phyloP scores from a whole-genome alignment of 768 basidiomycete genomes.

The Boletus tylopilopsis region DNA sequence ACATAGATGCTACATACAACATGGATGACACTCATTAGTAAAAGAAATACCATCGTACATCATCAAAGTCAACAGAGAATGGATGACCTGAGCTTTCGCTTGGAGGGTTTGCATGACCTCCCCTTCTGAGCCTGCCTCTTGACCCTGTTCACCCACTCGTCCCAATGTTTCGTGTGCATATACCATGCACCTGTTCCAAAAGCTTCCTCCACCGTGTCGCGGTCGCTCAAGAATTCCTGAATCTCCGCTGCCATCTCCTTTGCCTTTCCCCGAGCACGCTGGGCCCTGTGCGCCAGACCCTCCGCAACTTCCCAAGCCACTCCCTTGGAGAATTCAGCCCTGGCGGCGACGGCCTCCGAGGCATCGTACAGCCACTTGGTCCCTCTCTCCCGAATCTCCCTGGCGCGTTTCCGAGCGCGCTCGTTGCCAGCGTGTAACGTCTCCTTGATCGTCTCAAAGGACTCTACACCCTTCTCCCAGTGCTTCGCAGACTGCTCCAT shows the following conservation, averaged over 20 bases:
- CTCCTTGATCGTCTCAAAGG: constrained; percentile 37
- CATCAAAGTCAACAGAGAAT: constrained; percentile 18
- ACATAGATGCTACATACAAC: constrained; percentile 23
- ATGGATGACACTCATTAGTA: not conserved
- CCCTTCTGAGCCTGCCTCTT: constrained; percentile 7
- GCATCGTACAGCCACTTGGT: constrained; percentile 43
- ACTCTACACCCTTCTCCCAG: constrained; percentile 32
- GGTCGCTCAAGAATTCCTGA: constrained; percentile 22
- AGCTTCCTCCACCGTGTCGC: constrained; percentile 17
- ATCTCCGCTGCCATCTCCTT: constrained; percentile 39
- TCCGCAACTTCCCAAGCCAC: constrained; percentile 41
- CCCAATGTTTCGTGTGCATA: constrained; percentile 16
- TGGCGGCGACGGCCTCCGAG: constrained; percentile 37
- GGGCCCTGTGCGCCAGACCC: constrained; percentile 34
- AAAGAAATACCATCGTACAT: not conserved
- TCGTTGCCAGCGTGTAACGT: constrained; percentile 48
- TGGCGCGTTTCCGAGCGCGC: constrained; percentile 50
- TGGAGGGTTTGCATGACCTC: constrained; percentile 11
- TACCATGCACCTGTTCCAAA: constrained; percentile 17
- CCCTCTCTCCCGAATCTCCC: constrained; percentile 48
- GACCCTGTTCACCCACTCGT: constrained; percentile 12
- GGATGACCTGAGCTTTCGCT: constrained; percentile 8
- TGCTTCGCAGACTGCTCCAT: constrained; percentile 42
- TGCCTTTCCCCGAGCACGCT: constrained; percentile 44
- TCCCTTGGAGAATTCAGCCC: constrained; percentile 41